Conservation (phyloP, 345 rosid species). For the Noccaea bulbosa region DNA sequence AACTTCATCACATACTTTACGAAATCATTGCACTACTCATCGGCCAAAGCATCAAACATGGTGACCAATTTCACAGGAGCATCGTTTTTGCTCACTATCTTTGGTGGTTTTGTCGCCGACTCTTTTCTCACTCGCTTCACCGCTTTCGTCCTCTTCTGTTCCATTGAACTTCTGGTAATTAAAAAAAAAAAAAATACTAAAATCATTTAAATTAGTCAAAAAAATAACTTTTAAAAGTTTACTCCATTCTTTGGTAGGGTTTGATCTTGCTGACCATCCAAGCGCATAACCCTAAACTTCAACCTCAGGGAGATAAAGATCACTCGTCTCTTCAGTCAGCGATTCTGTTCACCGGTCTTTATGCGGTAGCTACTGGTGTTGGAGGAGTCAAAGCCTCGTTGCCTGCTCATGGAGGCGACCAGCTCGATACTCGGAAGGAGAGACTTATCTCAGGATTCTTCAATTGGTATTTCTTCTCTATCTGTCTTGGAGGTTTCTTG, state of each 20-base stretch:
- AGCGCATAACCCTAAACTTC: constrained; percentile 49
- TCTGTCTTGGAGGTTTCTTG: constrained; percentile 55
- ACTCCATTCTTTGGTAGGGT: constrained; percentile 44
- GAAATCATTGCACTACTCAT: constrained; percentile 53
- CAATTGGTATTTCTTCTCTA: constrained; percentile 64
- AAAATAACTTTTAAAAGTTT: not conserved
- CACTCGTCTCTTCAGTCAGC: constrained; percentile 48
- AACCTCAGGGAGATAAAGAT: constrained; percentile 42
- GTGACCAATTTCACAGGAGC: constrained; percentile 72
- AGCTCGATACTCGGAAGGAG: constrained; percentile 49
- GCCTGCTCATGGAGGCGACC: constrained; percentile 76
- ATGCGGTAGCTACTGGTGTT: constrained; percentile 56
- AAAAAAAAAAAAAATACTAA: not conserved
- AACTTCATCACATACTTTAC: constrained; percentile 58
- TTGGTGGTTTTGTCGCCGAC: constrained; percentile 66
- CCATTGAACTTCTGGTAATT: constrained; percentile 53
- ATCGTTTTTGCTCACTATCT: constrained; percentile 62
- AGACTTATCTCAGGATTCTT: constrained; percentile 53
- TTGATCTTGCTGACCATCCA: constrained; percentile 58
- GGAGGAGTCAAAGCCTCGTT: constrained; percentile 67
- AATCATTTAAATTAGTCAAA: not conserved
- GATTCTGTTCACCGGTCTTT: constrained; percentile 54
- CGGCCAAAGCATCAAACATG: constrained; percentile 61
- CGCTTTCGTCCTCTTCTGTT: constrained; percentile 50
- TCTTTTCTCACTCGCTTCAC: constrained; percentile 58